Evolutionary conservation across 2,329 filamentous ascomycete genomes (phyloP), one percentile per base, ranked within the genome.

Genomic region (Aspergillus sp.): DNA sequence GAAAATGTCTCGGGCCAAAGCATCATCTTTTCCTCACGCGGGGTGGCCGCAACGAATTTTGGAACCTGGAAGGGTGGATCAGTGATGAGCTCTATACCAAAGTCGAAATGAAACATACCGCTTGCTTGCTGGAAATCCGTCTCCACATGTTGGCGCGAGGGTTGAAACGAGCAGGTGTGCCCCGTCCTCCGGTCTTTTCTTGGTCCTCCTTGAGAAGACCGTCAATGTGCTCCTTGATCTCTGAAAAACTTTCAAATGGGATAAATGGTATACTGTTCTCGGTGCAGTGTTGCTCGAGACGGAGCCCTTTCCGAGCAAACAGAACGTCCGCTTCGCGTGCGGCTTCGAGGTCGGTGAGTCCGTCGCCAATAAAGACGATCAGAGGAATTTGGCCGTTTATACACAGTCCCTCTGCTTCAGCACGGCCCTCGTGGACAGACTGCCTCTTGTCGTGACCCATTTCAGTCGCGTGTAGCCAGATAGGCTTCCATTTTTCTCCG

Each of bases 281-380:
- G 45, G 75, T 53, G 63, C 83, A 86, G 64, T 85, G 82, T 57
- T 84, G 78, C 62, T 86, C 83, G 11, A 86, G 69, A 2, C 78
- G 69, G 33, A 86, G 68, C 1, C 82, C 82, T n/a, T 76, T 73
- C 8, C 82, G 75, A 0, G 83, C 82, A 56, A 86, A 86, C 8
- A 86, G 74, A 0, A 86, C 78, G 56, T 86, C 83, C 1, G 82
- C 81, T 57, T 86, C 75, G 28, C 80, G 71, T 1, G 83, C 82
- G 3, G 82, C 82, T 0, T 83, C 75, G 1, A 86, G 71, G 56
- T 86, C 83, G 0, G 79, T 83, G 5, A 86, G 81, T 19, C 82
- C 83, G 56, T 86, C 83, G 39, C 83, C 82, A 51, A 86, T 84
- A 66, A 86, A 86, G 41, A 86, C 70, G 52, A 86, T 83, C 40